Base-by-base conservation (phyloP, 768 basidiomycete species). In the Collybiopsis luxurians region DNA sequence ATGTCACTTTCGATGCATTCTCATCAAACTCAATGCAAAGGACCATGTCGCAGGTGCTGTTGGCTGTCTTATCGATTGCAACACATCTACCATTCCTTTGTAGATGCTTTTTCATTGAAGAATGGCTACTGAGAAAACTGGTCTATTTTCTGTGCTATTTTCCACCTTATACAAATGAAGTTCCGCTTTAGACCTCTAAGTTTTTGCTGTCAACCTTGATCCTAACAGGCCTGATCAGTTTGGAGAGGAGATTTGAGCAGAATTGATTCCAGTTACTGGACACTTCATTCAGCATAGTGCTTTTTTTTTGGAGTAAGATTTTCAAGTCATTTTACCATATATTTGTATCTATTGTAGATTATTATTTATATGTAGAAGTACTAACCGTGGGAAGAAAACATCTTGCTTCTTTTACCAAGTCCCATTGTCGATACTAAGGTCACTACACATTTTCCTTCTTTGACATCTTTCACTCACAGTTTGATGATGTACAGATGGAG, bases 31-130 rank as follows among this genome's bases (percentile, higher is more conserved):
- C 59, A 95, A 95, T 68, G 95, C 95, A 19, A 88, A 88, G 60
- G 97, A 99, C 73, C 98, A 99, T 70, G 97, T 97, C n/a, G 83
- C 89, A 9, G 97, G 97, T 43, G 92, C 95, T 24, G 90, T 98
- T 52, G 85, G 86, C 4, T 87, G 97, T 15, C 80, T 98, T 68
- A 89, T 98, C 66, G 69, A 84, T 64, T 88, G 89, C 67, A 95
- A 94, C 71, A 73, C 80, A 3, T 68, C 75, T 13, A 92, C 87
- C 15, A 72, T 98, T 17, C 96, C 96, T 24, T 98, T 67, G 72
- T 97, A 56, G 79, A 75, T 24, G 86, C 89, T 30, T 80, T 99
- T 9, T 97, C 97, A 5, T 75, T 98, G 60, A 86, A 85, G 68
- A 85, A 91, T 68, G 97, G 98, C 72, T 82, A 77, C 62, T 82